Base-by-base conservation (phyloP, 2,329 filamentous ascomycete genomes). In the Pseudonectria foliicola region DNA sequence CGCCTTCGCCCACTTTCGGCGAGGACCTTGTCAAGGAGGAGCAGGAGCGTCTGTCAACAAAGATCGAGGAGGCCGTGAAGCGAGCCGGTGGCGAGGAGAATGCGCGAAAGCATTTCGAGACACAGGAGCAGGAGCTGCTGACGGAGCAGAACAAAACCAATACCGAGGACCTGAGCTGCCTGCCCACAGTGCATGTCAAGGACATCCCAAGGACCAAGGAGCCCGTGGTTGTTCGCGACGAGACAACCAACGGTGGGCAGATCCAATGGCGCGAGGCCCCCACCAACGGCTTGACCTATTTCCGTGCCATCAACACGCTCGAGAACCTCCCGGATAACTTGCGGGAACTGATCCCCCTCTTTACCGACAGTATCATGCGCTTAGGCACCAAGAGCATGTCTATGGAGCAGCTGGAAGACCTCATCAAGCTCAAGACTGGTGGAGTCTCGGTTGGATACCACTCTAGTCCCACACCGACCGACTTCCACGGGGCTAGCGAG, bases 241-340 rank as follows among this genome's bases (percentile, higher is more conserved):
- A 83, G n/a, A 64, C 67, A 10, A 57, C 83, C 8, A 73, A 76
- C 27, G 71, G 74, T 25, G 74, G 82, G 27, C 77, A 82, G 29
- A 77, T 92, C 4, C 85, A 95, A 51, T 95, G 89, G 88, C 81
- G 83, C 33, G 86, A 94, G 59, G 87, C 89, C 7, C 85, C 87
- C 3, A 98, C 92, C 0, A 98, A 98, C 51, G 92, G 92, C 0
- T 66, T 98, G 39, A 96, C 90, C 2, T 98, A 98, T 58, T 95
- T 98, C 67, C 82, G 89, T 39, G 88, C 87, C 3, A 76, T 96
- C 57, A 88, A 93, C 55, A 72, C 76, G 0, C 70, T 96, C 35
- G 73, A 85, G 29, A 77, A 83, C 41, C 66, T 98, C 11, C 87
- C 90, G 0, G 81, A 90, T 42, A 86, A 95, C 43, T 71, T 96